These are phyloP conservation scores for Saccharomycopsis hybrid DNA, from an alignment of 1,139 yeast species.

Conservation along the genomic window DNA sequence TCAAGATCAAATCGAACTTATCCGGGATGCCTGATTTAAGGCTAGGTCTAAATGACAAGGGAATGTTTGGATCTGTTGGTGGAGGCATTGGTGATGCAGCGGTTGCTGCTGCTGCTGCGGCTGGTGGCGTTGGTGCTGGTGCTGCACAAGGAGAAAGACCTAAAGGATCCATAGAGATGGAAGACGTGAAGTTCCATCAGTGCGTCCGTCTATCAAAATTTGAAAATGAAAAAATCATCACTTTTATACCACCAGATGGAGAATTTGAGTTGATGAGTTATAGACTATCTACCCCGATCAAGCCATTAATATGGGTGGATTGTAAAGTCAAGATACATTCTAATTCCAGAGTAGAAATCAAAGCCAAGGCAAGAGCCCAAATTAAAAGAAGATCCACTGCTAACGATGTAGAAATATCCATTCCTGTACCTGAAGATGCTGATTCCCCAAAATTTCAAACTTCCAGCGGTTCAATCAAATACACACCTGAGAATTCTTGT, in stretches of 20 bases:
- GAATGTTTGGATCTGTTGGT: conserved; percentile 57
- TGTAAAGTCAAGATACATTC: conserved; percentile 72
- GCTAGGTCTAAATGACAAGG: conserved; percentile 87
- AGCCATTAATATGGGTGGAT: conserved; percentile 87
- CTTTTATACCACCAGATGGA: conserved; percentile 92
- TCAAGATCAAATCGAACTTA: conserved; percentile 80
- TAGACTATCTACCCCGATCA: conserved; percentile 78
- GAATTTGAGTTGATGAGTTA: conserved; percentile 87
- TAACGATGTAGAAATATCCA: conserved; percentile 78
- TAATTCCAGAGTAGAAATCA: conserved; percentile 82
- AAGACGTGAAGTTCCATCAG: conserved; percentile 92
- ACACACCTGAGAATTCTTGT: conserved; percentile 82
- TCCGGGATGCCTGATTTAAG: conserved; percentile 98
- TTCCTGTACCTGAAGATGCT: conserved; percentile 96
- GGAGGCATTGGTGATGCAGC: no score
- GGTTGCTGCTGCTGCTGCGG: conserved; percentile 25
- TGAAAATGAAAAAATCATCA: conserved; percentile 60
- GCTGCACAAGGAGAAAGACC: conserved; percentile 25
- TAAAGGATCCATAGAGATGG: conserved; percentile 54
- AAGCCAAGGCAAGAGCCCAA: conserved; percentile 83
- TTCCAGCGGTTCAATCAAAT: conserved; percentile 81
- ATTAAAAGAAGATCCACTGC: conserved; percentile 91
- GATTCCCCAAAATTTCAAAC: conserved; percentile 87
- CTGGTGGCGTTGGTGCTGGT: conserved; percentile 27
- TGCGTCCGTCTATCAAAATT: conserved; percentile 70